Evolutionary conservation across 164 flowering plant species (phyloP), one percentile per base, ranked within the genome.

Genomic region (Malania oleifera): DNA sequence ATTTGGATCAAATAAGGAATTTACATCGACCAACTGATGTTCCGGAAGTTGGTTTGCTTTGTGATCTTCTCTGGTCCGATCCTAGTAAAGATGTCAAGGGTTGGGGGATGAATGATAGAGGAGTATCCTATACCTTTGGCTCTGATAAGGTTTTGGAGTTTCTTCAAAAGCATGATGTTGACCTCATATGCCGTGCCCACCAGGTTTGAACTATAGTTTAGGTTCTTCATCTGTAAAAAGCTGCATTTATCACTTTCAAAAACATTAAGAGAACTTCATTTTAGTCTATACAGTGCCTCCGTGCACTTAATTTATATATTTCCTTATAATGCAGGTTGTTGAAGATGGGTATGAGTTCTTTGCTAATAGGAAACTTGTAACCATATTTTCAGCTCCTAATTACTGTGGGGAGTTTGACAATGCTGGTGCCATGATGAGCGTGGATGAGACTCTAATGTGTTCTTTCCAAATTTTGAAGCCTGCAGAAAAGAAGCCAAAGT

Each of bases 391-490:
- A 26, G 96, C 93, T 1, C 93, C 96, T 49, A 86, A 89, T 69
- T 86, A 86, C 59, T 80, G 89, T 74, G 96, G 96, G 23, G 91
- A 89, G 63, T 84, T 86, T 74, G 87, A 89, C 54, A 89, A 89
- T 69, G 86, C 87, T 47, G 93, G 96, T 66, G 95, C 96, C 20
- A 86, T 89, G 96, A 86, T 89, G 95, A 85, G 95, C 68, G 89
- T 89, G 67, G 97, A 86, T 70, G 91, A 86, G 14, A 79, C 84
- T 58, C 64, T 89, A 19, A 86, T 85, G 95, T 86, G 97, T 68
- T 86, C 95, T 38, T 89, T 89, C 66, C 84, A 77, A 68, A 73
- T 70, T 24, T 25, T 70, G 27, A 66, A 62, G 57, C 74, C 74
- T 39, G 63, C 70, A 7, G 74, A 60, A 15, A 70, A 62, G 66